Evolutionary conservation across 176 grass and related monocot genomes (phyloP).

Genomic region (Zoysia pacifica): DNA sequence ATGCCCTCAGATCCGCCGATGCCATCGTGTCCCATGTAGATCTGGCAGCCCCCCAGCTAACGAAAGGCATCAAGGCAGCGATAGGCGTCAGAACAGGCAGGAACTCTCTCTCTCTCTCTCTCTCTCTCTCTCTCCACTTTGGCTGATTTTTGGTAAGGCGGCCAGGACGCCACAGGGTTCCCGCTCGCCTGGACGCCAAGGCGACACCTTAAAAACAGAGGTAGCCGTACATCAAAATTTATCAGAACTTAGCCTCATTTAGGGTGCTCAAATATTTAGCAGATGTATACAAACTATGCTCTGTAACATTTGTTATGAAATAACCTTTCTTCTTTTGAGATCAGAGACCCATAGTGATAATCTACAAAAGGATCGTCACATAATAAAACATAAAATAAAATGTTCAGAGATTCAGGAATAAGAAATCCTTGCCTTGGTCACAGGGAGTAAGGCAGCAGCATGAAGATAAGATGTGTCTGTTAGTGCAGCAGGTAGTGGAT

Average conservation of each 20-base stretch:
- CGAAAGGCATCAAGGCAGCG: too few relatives aligned
- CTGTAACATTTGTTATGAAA: slow-evolving; percentile 17
- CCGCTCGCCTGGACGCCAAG: too few relatives aligned
- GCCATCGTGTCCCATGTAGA: too few relatives aligned
- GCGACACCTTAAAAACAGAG: too few relatives aligned
- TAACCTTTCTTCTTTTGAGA: slow-evolving; percentile 2
- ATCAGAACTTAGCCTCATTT: slow-evolving; percentile 1
- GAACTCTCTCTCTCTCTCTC: too few relatives aligned
- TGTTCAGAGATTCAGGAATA: slow-evolving; percentile 32
- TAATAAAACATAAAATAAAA: slow-evolving; percentile 17
- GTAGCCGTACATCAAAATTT: not conserved
- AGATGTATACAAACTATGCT: slow-evolving; percentile 30
- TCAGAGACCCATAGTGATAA: not conserved
- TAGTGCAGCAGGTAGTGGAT: slow-evolving; percentile 78
- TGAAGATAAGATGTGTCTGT: slow-evolving; percentile 98
- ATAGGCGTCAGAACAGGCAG: too few relatives aligned
- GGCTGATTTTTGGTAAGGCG: too few relatives aligned
- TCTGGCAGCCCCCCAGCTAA: too few relatives aligned
- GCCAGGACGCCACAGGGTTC: too few relatives aligned
- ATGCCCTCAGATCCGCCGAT: too few relatives aligned
- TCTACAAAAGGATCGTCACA: not conserved
- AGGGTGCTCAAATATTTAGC: slow-evolving; percentile 6
- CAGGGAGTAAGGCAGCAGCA: slow-evolving; percentile 88
- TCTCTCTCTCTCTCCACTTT: too few relatives aligned
- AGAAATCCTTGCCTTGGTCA: slow-evolving; percentile 74